Conservation (phyloP, 1,284 basidiomycete genomes). For the Apiotrichum gamsii region DNA sequence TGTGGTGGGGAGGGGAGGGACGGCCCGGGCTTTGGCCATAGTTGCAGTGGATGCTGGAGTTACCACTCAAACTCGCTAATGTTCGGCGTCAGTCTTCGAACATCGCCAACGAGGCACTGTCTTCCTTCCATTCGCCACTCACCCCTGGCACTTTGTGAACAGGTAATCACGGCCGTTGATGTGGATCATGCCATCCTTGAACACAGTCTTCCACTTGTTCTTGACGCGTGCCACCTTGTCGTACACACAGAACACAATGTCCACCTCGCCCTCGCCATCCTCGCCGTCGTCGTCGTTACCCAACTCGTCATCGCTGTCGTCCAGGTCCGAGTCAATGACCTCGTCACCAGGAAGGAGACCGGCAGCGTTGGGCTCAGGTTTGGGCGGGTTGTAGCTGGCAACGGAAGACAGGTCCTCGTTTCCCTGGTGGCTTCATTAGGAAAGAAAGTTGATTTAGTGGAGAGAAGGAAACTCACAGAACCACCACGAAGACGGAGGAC, state of each 20-base stretch:
- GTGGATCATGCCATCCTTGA: slow-evolving; percentile 97
- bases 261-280: slow-evolving; percentile 54
- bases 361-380: slow-evolving; percentile 46
- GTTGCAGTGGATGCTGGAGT: too few species aligned
- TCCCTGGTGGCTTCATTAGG: slow-evolving; percentile 1
- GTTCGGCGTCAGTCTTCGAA: too few species aligned
- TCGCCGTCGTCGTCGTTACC: slow-evolving; percentile 50
- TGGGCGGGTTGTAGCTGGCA: too few species aligned
- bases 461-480: slow-evolving; percentile 13
- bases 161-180: slow-evolving; percentile 96
- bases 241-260: slow-evolving; percentile 97
- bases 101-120: too few species aligned
- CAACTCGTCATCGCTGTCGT: slow-evolving; percentile 73
- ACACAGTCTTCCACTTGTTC: slow-evolving; percentile 99
- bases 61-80: slow-evolving; percentile 40
- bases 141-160: slow-evolving; percentile 80
- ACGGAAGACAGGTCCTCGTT: too few species aligned
- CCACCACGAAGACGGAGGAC: slow-evolving; percentile 37
- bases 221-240: slow-evolving; percentile 98
- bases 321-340: slow-evolving; percentile 91
- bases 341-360: slow-evolving; percentile 55
- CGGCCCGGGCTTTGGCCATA: too few species aligned
- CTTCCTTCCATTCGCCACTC: too few species aligned
- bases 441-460: background rate
- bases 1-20: too few species aligned